Evolutionary conservation across 2,329 filamentous ascomycete species (phyloP).

Genomic region (Colletotrichum siamense): DNA sequence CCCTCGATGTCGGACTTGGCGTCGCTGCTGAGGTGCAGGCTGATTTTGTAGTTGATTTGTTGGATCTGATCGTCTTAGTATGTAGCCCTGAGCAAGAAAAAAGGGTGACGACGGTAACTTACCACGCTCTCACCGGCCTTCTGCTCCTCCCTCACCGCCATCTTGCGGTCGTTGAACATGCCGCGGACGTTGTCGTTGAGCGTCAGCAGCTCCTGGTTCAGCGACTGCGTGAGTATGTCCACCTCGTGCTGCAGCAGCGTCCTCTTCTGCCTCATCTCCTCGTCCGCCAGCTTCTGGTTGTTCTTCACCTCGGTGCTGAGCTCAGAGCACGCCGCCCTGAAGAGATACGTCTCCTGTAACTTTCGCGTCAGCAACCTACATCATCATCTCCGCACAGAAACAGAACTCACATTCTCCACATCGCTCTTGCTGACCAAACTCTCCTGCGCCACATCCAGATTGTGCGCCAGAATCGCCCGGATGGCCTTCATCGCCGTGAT

Average conservation of each 20-base stretch:
- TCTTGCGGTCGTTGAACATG: conserved; percentile 95
- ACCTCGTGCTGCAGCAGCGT: conserved; percentile 91
- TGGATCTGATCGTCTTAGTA: conserved; percentile 66
- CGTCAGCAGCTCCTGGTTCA: conserved; percentile 81
- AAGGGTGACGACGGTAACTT: conserved; percentile 32
- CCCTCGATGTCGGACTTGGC: conserved; percentile 91
- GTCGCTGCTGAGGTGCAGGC: conserved; percentile 86
- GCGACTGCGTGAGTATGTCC: conserved; percentile 86
- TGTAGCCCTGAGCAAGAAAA: no score
- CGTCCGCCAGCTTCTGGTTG: conserved; percentile 76
- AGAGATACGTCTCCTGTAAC: conserved; percentile 80
- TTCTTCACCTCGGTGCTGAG: conserved; percentile 86
- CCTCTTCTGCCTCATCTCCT: conserved; percentile 82
- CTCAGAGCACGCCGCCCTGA: conserved; percentile 92
- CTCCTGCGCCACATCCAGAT: conserved; percentile 80
- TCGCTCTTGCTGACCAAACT: conserved; percentile 89
- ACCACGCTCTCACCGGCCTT: conserved; percentile 82
- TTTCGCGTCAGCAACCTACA: background rate
- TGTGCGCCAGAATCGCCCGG: conserved; percentile 75
- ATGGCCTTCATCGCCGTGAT: conserved; percentile 93
- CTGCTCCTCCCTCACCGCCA: conserved; percentile 89
- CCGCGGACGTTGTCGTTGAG: conserved; percentile 93
- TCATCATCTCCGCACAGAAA: conserved; percentile 1
- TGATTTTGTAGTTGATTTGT: conserved; percentile 96
- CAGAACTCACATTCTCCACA: conserved; percentile 75